Percentiles rank a stretch among this genome's conserved stretches.
Conservation (phyloP, 148 eudicot species). For the Silene uniflora region DNA sequence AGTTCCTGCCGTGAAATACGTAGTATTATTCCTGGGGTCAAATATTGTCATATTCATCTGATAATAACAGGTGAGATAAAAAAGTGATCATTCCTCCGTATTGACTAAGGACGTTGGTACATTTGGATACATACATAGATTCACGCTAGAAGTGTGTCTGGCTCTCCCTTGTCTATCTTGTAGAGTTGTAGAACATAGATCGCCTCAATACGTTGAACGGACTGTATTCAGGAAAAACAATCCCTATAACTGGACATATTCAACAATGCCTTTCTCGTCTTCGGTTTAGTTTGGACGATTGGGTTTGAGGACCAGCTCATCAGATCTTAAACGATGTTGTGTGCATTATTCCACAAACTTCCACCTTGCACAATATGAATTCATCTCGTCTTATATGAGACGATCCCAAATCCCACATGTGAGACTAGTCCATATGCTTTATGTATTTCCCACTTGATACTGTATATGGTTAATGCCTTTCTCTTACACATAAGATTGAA, state of each 20-base stretch:
- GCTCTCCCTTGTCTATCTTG: background rate
- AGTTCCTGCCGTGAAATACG: background rate
- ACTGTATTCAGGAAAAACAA: too few species aligned
- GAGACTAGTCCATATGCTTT: background rate
- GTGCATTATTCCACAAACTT: background rate
- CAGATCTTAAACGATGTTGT: background rate
- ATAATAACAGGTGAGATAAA: too few species aligned
- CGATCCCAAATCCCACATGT: background rate
- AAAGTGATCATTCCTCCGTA: background rate
- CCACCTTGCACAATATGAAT: background rate
- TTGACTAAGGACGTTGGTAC: slow-evolving; percentile 1
- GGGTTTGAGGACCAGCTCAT: too few species aligned
- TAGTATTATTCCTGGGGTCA: background rate
- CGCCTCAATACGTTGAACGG: background rate
- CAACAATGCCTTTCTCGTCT: too few species aligned
- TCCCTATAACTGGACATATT: too few species aligned
- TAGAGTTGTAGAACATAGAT: background rate
- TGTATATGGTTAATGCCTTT: background rate
- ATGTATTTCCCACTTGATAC: background rate
- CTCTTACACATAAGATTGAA: too few species aligned
- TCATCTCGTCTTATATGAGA: background rate
- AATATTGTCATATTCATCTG: background rate
- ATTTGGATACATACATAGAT: background rate
- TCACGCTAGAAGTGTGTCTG: background rate
- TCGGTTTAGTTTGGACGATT: too few species aligned